Evolutionary conservation across 129 eudicot species (phyloP).

Genomic region (Glebionis coronaria): DNA sequence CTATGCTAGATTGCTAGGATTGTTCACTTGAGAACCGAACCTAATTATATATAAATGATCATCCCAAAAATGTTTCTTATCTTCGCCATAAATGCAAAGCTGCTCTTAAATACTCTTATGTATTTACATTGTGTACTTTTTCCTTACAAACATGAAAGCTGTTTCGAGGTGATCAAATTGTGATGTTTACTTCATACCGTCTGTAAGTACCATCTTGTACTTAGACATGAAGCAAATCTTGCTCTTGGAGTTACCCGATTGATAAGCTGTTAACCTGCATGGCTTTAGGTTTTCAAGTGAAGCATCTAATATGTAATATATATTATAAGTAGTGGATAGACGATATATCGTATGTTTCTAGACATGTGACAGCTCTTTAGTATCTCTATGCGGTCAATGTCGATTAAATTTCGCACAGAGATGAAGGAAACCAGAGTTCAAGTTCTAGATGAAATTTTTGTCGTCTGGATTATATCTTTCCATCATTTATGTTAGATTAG

Average conservation of each 20-base stretch:
- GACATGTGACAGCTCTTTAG: background rate
- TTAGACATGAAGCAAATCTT: background rate
- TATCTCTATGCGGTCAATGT: background rate
- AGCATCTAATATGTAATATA: too few species aligned
- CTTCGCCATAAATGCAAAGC: background rate
- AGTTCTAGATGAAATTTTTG: background rate
- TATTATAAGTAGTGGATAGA: background rate
- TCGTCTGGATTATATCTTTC: background rate
- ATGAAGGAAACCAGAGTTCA: background rate
- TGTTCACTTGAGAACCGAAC: background rate
- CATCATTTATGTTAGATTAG: too few species aligned
- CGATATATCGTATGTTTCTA: background rate
- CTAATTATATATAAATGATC: background rate
- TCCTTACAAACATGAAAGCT: background rate
- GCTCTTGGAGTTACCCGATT: background rate
- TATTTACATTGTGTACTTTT: background rate
- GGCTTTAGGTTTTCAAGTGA: too few species aligned
- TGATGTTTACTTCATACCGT: background rate
- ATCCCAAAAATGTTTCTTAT: too few species aligned
- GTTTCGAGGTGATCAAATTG: slow-evolving; percentile 2
- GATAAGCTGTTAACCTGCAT: too few species aligned
- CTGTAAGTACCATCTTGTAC: background rate
- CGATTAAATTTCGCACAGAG: background rate
- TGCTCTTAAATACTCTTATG: background rate
- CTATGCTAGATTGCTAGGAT: background rate